Evolutionary conservation across 345 rosid species (phyloP).

Genomic region (Euphorbia tirucalli): DNA sequence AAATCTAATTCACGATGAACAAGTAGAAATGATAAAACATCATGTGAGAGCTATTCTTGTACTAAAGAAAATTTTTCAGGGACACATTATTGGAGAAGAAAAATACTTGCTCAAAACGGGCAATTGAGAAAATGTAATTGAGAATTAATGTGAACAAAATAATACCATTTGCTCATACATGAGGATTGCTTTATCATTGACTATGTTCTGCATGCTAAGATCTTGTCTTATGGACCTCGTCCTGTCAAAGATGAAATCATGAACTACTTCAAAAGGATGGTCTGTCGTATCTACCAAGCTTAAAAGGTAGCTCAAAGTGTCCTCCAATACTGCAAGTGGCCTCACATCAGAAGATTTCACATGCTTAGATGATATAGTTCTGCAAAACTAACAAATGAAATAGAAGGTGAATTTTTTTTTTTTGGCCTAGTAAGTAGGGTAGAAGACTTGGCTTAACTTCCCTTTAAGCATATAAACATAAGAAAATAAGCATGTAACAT

Average conservation of each 20-base stretch:
- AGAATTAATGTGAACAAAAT: constrained; percentile 17
- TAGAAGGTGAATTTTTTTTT: background rate
- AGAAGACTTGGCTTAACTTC: too few species aligned
- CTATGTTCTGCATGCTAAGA: constrained; percentile 80
- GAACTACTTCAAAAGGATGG: constrained; percentile 75
- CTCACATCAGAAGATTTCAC: constrained; percentile 60
- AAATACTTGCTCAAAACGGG: background rate
- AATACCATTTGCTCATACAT: constrained; percentile 85
- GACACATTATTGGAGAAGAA: background rate
- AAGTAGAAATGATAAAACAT: background rate
- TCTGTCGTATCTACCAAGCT: constrained; percentile 52
- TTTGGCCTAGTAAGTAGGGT: too few species aligned
- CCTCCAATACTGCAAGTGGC: constrained; percentile 70
- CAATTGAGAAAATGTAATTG: too few species aligned
- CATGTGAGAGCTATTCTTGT: background rate
- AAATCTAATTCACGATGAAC: background rate
- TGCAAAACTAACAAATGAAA: constrained; percentile 67
- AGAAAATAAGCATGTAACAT: background rate
- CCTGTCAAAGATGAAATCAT: constrained; percentile 92
- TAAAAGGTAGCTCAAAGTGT: constrained; percentile 68
- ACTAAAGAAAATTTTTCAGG: background rate
- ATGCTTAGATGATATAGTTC: constrained; percentile 75
- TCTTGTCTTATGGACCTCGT: constrained; percentile 94
- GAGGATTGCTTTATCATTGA: constrained; percentile 51
- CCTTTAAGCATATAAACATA: background rate